Evolutionary conservation across 2,329 filamentous ascomycete genomes (phyloP).

Genomic region (Fusarium sp.): DNA sequence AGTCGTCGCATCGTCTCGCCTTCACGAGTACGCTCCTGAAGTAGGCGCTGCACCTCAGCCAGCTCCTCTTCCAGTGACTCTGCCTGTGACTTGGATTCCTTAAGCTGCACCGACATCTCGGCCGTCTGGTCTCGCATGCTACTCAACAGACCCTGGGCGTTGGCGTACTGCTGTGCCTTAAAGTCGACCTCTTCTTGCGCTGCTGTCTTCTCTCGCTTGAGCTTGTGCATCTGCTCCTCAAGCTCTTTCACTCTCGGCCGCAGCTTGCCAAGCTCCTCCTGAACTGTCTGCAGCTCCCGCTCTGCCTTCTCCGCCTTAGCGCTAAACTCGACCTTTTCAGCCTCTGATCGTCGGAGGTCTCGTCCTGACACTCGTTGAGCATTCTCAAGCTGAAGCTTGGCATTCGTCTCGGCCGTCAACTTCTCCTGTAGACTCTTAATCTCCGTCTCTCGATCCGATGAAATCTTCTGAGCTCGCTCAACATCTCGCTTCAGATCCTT

Average conservation of each 20-base stretch:
- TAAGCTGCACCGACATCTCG: constrained; percentile 89
- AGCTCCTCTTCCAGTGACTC: constrained; percentile 93
- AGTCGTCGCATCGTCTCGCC: constrained; percentile 93
- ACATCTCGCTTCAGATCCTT: constrained; percentile 81
- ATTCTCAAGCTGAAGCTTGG: constrained; percentile 78
- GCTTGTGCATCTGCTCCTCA: constrained; percentile 74
- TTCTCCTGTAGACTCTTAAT: constrained; percentile 80
- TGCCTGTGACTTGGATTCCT: constrained; percentile 81
- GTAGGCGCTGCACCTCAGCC: constrained; percentile 82
- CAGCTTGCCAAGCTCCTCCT: constrained; percentile 75
- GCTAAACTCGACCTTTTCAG: constrained; percentile 78
- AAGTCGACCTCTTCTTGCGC: constrained; percentile 82
- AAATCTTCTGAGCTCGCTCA: constrained; percentile 70
- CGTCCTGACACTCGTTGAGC: constrained; percentile 75
- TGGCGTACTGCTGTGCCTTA: constrained; percentile 84
- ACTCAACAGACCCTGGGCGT: constrained; percentile 82
- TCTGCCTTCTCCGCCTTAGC: constrained; percentile 75
- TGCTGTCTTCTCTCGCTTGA: constrained; percentile 71
- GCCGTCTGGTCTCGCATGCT: constrained; percentile 93
- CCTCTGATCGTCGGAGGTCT: constrained; percentile 79
- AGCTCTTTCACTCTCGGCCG: constrained; percentile 69
- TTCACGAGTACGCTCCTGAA: constrained; percentile 88
- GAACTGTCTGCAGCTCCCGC: constrained; percentile 72
- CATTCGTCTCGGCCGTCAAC: constrained; percentile 75
- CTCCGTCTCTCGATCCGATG: constrained; percentile 77